These are phyloP conservation scores for Alternaria atra DNA, from an alignment of 2,329 filamentous ascomycete genomes.

Conservation along the genomic window DNA sequence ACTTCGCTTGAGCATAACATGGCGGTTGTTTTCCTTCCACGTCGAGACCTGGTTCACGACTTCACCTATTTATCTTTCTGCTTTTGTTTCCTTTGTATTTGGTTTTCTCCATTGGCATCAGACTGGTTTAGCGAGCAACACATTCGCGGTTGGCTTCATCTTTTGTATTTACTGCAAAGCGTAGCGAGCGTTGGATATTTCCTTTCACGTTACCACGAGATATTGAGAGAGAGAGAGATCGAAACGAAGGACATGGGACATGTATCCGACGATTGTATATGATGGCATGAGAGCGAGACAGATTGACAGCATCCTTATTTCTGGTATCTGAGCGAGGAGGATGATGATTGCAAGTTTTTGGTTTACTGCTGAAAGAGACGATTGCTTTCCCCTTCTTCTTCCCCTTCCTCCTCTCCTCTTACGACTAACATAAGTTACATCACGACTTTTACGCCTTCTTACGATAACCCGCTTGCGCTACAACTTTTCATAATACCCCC, in stretches of 20 bases:
- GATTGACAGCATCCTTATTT: slow-evolving; percentile 9
- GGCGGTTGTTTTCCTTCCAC: slow-evolving; percentile 38
- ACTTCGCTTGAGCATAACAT: slow-evolving; percentile 40
- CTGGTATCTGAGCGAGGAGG: slow-evolving; percentile 3
- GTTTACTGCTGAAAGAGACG: slow-evolving; percentile 27
- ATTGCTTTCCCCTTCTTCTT: slow-evolving; percentile 12
- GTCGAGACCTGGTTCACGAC: slow-evolving; percentile 27
- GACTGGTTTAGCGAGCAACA: slow-evolving; percentile 36
- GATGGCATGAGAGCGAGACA: slow-evolving; percentile 20
- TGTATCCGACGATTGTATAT: slow-evolving; percentile 36
- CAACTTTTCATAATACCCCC: slow-evolving; percentile 22
- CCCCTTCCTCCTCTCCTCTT: background rate
- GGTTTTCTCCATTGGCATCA: slow-evolving; percentile 18
- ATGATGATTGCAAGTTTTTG: slow-evolving; percentile 10
- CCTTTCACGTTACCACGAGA: slow-evolving; percentile 39
- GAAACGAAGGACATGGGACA: slow-evolving; percentile 22
- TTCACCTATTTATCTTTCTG: slow-evolving; percentile 17
- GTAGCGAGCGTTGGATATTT: slow-evolving; percentile 44
- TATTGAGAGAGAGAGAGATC: slow-evolving; percentile 12
- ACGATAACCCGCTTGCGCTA: slow-evolving; percentile 4
- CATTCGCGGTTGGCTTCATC: slow-evolving; percentile 39
- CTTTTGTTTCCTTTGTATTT: slow-evolving; percentile 22
- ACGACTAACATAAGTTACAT: slow-evolving; percentile 6
- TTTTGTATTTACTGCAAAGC: slow-evolving; percentile 37
- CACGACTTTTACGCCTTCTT: slow-evolving; percentile 7